Conservation (phyloP, 2,329 filamentous ascomycete species). For the Fusarium sp. region DNA sequence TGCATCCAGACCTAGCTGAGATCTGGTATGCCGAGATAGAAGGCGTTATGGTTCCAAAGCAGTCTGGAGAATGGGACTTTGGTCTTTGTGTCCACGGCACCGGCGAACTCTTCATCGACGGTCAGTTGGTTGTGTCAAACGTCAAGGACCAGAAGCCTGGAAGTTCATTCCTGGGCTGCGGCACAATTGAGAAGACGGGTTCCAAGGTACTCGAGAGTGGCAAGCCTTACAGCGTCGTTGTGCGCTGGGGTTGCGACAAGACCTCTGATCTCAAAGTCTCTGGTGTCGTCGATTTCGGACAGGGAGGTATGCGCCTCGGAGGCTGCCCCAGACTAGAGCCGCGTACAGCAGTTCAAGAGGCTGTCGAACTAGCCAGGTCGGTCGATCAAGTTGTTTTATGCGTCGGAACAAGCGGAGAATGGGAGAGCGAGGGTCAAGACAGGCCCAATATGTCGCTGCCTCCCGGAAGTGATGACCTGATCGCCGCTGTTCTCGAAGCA, state of each 20-base stretch:
- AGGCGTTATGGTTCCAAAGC: not conserved
- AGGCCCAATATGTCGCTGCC: not conserved
- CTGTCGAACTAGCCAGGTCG: not conserved
- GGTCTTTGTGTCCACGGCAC: constrained; percentile 5
- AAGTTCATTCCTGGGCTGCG: not conserved
- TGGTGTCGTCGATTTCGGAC: not conserved
- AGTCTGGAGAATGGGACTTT: constrained; percentile 9
- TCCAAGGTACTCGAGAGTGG: not conserved
- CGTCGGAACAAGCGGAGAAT: constrained; percentile 5
- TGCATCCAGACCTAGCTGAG: not conserved
- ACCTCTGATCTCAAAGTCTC: constrained; percentile 1
- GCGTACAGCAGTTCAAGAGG: not conserved
- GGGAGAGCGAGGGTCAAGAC: constrained; percentile 20
- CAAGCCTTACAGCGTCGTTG: not conserved
- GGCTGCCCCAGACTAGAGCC: constrained; percentile 2
- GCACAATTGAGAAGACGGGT: not conserved
- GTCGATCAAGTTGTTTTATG: constrained; percentile 9
- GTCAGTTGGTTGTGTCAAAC: not conserved
- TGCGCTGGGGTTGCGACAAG: constrained; percentile 14
- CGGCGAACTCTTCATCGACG: not conserved
- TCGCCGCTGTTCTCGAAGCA: not conserved
- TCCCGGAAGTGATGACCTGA: not conserved
- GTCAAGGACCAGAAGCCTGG: not conserved
- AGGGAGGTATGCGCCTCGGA: constrained; percentile 1
- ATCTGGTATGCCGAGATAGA: constrained; percentile 9